These are phyloP conservation scores for Panaeolus cyanescens DNA, from an alignment of 768 basidiomycete genomes.

Conservation along the genomic window DNA sequence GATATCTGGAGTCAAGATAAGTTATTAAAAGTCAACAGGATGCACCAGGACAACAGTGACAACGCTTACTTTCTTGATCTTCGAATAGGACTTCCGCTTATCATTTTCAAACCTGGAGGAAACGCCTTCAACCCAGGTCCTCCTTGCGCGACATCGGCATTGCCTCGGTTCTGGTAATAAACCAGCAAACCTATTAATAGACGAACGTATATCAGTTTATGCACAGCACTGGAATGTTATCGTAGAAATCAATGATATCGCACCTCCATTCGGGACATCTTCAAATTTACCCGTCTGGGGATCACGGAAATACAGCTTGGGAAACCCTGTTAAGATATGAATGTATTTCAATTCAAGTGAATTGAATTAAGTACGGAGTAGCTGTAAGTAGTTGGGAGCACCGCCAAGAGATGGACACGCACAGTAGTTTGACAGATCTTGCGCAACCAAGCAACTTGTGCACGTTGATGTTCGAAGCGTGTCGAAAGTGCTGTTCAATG, in stretches of 20 bases:
- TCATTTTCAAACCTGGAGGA: conserved; percentile 43
- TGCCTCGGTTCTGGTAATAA: conserved; percentile 45
- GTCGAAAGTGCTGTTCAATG: conserved; percentile 34
- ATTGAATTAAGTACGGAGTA: neutral
- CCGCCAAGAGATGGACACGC: conserved; percentile 3
- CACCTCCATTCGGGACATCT: conserved; percentile 39
- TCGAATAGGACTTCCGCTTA: conserved; percentile 39
- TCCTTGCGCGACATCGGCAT: conserved; percentile 36
- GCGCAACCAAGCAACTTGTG: conserved; percentile 36
- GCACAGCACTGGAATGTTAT: no score
- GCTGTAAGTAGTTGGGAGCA: neutral
- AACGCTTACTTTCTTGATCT: conserved; percentile 34
- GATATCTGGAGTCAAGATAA: conserved; percentile 11
- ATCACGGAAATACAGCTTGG: conserved; percentile 44
- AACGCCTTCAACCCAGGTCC: conserved; percentile 43
- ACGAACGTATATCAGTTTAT: neutral
- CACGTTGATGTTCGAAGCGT: conserved; percentile 37
- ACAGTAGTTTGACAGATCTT: conserved; percentile 44
- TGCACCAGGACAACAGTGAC: neutral
- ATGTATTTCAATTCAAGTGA: neutral
- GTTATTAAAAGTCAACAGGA: neutral
- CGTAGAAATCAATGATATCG: neutral
- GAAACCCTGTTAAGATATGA: conserved; percentile 33
- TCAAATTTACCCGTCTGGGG: conserved; percentile 37
- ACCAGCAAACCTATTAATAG: conserved; percentile 33